Base-by-base conservation (phyloP, 441 rosid species). In the Dalechampia spathulata region DNA sequence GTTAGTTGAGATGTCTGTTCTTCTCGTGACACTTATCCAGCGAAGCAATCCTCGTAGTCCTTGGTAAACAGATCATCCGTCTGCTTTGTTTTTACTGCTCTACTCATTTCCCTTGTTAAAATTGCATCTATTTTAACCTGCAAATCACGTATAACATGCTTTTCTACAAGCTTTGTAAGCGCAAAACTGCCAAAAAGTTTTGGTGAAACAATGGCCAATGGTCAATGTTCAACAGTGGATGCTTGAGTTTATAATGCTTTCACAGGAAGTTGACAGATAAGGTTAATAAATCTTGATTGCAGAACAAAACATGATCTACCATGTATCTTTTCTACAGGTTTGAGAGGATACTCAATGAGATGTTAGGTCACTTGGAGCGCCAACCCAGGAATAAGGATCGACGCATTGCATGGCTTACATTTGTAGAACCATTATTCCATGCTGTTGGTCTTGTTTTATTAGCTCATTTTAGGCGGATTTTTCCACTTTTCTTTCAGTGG, bases 321-420 rank as follows among this genome's bases (percentile, higher is more conserved):
- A 36, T 62, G 26, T 17, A 19, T 10, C 30, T 60, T 56, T 47
- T 49, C 3, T 39, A 6, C 70, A 92, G 99, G 97, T 66, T 73
- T 48, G 96, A 89, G 55, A 89, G 58, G 76, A 75, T 85, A 37
- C 78, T 92, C 47, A 82, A 72, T 37, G 99, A 89, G 81, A 89
- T 89, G 94, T 65, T 92, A 26, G 67, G 87, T 54, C 94, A 92
- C 72, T 68, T 92, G 73, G 99, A 86, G 76, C 90, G 97, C 48
- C 96, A 92, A 61, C 94, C 97, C 51, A 76, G 90, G 66, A 76
- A 80, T 42, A 86, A 78, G 66, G 94, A 79, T 49, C 78, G 84
- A 13, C 61, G 90, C 19, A 37, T 78, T 42, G 81, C 81, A 22
- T 86, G 96, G 98, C 85, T 92, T 63, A 75, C 61, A 44, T 78